Conservation (phyloP, 148 eudicot species). For the Persicaria tinctoria region DNA sequence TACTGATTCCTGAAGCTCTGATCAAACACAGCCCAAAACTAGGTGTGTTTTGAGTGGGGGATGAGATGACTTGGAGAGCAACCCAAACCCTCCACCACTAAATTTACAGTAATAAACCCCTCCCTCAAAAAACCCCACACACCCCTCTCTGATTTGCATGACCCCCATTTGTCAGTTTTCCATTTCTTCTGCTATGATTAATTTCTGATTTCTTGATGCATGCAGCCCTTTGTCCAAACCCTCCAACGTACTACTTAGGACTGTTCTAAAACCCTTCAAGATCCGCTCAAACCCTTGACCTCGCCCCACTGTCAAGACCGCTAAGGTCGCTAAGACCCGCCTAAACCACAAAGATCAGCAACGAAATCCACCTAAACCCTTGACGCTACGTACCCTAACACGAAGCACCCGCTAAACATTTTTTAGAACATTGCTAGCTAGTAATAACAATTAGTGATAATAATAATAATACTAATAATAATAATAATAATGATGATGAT, state of each 20-base stretch:
- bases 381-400: no score
- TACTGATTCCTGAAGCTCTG: background rate
- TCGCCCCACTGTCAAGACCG: no score
- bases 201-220: background rate
- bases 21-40: background rate
- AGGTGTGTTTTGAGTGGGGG: background rate
- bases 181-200: background rate
- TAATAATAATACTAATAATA: background rate
- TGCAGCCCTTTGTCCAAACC: conserved; percentile 17
- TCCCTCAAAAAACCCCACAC: background rate
- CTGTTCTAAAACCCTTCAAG: no score
- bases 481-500: background rate
- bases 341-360: no score
- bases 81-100: no score
- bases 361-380: no score
- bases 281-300: no score
- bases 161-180: conserved; percentile 14
- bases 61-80: background rate
- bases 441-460: background rate
- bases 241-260: background rate
- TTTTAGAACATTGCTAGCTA: background rate
- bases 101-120: no score
- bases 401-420: no score
- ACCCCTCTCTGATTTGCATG: conserved; percentile 6
- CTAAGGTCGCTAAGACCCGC: no score